These are phyloP conservation scores for Keithomyces neogunnii DNA, from an alignment of 2,329 filamentous ascomycete genomes.

Conservation along the genomic window DNA sequence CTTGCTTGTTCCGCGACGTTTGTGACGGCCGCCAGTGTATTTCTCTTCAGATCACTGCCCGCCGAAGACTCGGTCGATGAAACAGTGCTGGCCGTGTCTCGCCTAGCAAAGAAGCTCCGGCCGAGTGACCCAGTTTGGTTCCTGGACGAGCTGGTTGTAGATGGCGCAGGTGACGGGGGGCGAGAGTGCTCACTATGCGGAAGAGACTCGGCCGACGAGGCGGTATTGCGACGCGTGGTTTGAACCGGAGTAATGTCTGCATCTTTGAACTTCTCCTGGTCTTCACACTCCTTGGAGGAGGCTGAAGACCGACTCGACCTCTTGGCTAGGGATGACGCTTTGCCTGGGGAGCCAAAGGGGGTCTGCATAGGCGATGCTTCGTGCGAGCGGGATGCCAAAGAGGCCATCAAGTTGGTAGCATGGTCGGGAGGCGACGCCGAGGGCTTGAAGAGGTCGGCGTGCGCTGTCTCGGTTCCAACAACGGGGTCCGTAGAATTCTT, in stretches of 20 bases:
- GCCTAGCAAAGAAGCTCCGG: conserved; percentile 31
- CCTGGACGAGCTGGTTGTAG: conserved; percentile 28
- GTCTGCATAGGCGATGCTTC: conserved; percentile 43
- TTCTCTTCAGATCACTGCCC: conserved; percentile 33
- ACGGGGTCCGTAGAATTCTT: conserved; percentile 51
- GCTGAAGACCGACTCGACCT: conserved; percentile 40
- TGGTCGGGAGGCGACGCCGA: conserved; percentile 48
- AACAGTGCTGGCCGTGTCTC: conserved; percentile 28
- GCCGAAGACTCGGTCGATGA: conserved; percentile 27
- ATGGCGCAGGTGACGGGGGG: conserved; percentile 19
- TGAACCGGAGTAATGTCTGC: conserved; percentile 18
- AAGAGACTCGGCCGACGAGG: conserved; percentile 26
- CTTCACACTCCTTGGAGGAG: conserved; percentile 35
- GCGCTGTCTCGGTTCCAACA: conserved; percentile 57
- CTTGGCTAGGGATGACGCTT: conserved; percentile 28
- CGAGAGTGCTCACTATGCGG: conserved; percentile 15
- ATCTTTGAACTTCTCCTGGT: conserved; percentile 27
- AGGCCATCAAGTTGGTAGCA: conserved; percentile 58
- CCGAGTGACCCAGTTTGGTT: conserved; percentile 30
- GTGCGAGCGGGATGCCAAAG: conserved; percentile 54
- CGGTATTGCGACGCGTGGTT: conserved; percentile 26
- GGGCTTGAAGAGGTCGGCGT: conserved; percentile 55
- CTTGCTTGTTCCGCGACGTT: conserved; percentile 47
- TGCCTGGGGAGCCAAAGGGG: conserved; percentile 25
- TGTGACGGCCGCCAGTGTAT: conserved; percentile 45